Evolutionary conservation across 148 eudicot species (phyloP), one percentile per base, ranked within the genome.

Genomic region (Bassia scoparia): DNA sequence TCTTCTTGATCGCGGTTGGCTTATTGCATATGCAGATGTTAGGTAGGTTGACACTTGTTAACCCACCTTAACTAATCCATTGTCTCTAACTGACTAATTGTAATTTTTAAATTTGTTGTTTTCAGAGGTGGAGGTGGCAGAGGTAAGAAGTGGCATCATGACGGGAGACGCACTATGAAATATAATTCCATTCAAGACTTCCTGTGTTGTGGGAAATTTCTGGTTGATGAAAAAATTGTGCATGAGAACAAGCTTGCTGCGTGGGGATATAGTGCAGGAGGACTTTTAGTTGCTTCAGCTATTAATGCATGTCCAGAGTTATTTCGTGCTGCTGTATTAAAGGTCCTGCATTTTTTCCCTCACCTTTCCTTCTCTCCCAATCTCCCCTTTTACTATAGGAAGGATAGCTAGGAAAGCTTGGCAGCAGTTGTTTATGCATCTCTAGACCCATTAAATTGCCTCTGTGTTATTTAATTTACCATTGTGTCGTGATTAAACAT

Each of bases 1-100:
- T 83, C 91, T 94, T 82, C 96, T 94, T 59, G 98, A 94, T 87
- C 93, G 97, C 78, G 98, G 97, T 62, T 94, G 98, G 98, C 81
- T 94, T 79, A 78, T 94, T 79, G 98, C 96, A 69, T 94, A 91
- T 81, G 97, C 98, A 15, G 96, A 94, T 86, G 98, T 94, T 74
- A 87, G 98, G 77, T 79, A 65, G 23, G 6, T 24, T 11, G 20
- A 23, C 12, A 4, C 38, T 60, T 11, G 33, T 14, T 30, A 17
- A 33, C 16, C 21, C 26, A 14, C 67, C 43, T 50, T 21, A 21
- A 26, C 52, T 23, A 41, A 64, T 66, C 15, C 34, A 46, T 11
- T 20, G 23, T 58, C 26, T 44, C 43, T 34, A 59, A 41, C 41
- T 20, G 4, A 30, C 21, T 68, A n/a, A 56, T n/a, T 29, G 18